A percentile compares a stretch with the other conserved stretches of the same genome.
Evolutionary conservation across 129 eudicot species (phyloP).

Genomic region (Glebionis coronaria): DNA sequence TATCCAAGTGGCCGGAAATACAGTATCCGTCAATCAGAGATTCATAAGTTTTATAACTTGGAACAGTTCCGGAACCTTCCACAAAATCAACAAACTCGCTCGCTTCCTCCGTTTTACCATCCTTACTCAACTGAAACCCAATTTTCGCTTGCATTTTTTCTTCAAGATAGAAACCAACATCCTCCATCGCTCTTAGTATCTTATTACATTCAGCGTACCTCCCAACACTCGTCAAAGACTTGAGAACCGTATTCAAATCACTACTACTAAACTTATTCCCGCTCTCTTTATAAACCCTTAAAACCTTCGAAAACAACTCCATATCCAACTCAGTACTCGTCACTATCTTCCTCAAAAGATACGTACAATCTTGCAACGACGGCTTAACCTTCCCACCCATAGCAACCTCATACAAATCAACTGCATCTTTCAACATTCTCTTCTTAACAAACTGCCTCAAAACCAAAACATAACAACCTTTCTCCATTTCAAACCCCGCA

Average conservation of each 20-base stretch:
- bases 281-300: conserved; percentile 44
- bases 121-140: conserved; percentile 52
- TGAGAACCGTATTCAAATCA: conserved; percentile 48
- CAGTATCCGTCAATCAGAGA: conserved; percentile 71
- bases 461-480: conserved; percentile 39
- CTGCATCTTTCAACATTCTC: conserved; percentile 60
- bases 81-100: conserved; percentile 42
- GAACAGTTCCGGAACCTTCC: conserved; percentile 28
- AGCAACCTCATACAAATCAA: conserved; percentile 68
- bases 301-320: conserved; percentile 60
- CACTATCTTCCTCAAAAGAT: conserved; percentile 69
- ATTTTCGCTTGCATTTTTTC: conserved; percentile 41
- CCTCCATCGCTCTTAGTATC: conserved; percentile 66
- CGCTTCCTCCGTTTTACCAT: conserved; percentile 46
- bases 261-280: conserved; percentile 45
- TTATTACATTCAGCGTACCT: conserved; percentile 53
- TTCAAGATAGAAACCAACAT: conserved; percentile 49
- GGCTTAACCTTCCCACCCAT: conserved; percentile 62
- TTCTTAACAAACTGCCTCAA: conserved; percentile 48
- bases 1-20: conserved; percentile 51
- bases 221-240: conserved; percentile 77
- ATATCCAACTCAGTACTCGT: conserved; percentile 51
- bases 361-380: conserved; percentile 44
- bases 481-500: conserved; percentile 50
- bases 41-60: conserved; percentile 41